Conservation (phyloP, 495 filamentous ascomycete genomes). For the Aspergillus affinis region DNA sequence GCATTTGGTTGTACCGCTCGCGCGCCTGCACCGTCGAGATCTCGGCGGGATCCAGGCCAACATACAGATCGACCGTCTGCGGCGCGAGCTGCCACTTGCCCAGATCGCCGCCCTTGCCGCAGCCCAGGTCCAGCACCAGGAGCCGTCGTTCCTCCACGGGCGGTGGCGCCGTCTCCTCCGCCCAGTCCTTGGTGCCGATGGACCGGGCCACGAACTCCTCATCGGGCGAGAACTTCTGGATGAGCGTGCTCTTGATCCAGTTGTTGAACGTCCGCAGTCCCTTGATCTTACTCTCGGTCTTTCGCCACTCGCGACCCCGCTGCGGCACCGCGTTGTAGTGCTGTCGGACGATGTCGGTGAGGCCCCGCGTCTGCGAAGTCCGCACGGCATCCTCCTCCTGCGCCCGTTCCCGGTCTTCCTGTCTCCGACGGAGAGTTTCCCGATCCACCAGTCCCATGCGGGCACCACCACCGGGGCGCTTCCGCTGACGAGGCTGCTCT, state of each 20-base stretch:
- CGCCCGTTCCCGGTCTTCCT: constrained; percentile 63
- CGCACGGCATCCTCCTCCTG: constrained; percentile 52
- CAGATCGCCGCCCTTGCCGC: constrained; percentile 94
- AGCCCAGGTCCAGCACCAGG: constrained; percentile 88
- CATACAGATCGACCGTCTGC: constrained; percentile 80
- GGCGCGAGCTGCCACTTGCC: constrained; percentile 93
- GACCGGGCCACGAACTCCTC: constrained; percentile 60
- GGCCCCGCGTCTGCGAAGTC: constrained; percentile 50
- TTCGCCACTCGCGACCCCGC: constrained; percentile 90
- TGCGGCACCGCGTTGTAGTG: constrained; percentile 94
- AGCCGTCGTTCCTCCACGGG: constrained; percentile 52
- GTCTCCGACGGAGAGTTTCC: constrained; percentile 65
- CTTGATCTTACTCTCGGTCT: constrained; percentile 89
- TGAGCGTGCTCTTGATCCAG: constrained; percentile 95
- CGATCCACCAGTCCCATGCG: constrained; percentile 71
- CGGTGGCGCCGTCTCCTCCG: constrained; percentile 52
- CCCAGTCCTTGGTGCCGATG: constrained; percentile 43
- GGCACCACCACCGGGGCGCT: constrained; percentile 80
- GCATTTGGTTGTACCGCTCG: constrained; percentile 77
- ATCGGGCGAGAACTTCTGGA: constrained; percentile 91
- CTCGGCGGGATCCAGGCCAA: constrained; percentile 90
- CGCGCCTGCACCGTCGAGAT: constrained; percentile 85
- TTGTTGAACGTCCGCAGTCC: constrained; percentile 95
- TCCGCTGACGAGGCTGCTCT: constrained; percentile 63
- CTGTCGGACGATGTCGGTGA: constrained; percentile 81